Evolutionary conservation across 306 rosid genomes (phyloP).

Genomic region (Crotalaria pallida): DNA sequence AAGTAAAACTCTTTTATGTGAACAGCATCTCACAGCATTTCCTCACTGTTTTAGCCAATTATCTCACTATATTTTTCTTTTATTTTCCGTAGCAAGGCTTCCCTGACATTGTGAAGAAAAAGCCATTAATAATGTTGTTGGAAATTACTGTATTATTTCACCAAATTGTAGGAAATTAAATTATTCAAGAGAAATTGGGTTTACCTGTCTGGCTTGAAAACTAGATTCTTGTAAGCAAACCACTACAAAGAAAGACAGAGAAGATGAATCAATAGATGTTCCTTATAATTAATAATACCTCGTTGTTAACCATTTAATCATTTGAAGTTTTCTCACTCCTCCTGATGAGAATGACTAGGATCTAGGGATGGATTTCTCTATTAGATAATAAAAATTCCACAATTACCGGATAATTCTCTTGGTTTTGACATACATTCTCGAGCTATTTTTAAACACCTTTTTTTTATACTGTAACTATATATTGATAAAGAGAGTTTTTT

Average conservation of each 20-base stretch:
- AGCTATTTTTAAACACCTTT: too few relatives aligned
- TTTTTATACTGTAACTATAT: too few relatives aligned
- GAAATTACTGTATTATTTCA: too few relatives aligned
- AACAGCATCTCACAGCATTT: constrained; percentile 28
- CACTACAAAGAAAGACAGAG: constrained; percentile 46
- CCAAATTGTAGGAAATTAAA: background rate
- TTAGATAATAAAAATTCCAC: too few relatives aligned
- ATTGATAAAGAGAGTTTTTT: too few relatives aligned
- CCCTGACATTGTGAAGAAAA: constrained; percentile 46
- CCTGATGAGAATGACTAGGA: too few relatives aligned
- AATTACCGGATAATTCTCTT: too few relatives aligned
- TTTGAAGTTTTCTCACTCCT: background rate
- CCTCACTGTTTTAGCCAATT: constrained; percentile 42
- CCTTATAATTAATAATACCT: background rate
- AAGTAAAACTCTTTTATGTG: constrained; percentile 21
- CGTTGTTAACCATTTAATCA: background rate
- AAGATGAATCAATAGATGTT: background rate
- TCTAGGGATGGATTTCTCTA: too few relatives aligned
- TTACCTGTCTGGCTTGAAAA: constrained; percentile 77
- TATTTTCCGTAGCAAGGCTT: constrained; percentile 53
- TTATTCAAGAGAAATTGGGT: background rate
- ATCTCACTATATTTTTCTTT: constrained; percentile 54
- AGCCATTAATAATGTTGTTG: background rate
- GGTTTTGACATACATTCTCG: too few relatives aligned
- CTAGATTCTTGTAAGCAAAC: constrained; percentile 78